A percentile compares a stretch with the other conserved stretches of the same genome.
phyloP scores from a whole-genome alignment of 129 eudicot genomes.

The Escallonia rubra region DNA sequence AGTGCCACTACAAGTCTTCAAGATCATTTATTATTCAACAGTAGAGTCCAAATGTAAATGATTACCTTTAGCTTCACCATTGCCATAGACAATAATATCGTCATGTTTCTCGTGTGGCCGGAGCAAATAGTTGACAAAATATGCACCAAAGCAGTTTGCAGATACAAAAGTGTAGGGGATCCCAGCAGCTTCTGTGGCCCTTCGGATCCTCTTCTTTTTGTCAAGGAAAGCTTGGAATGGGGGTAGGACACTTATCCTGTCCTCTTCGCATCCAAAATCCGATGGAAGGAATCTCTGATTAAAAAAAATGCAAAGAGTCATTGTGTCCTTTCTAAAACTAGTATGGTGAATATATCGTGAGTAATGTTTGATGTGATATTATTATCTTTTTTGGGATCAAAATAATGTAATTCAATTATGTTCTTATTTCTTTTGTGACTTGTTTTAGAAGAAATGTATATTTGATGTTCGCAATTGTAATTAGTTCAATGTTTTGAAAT shows the following conservation, averaged over 20 bases:
- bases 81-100: constrained; percentile 28
- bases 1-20: no score
- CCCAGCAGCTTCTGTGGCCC: constrained; percentile 31
- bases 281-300: constrained; percentile 35
- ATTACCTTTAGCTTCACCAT: constrained; percentile 33
- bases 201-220: constrained; percentile 27
- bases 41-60: neutral
- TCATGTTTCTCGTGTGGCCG: neutral
- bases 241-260: constrained; percentile 16
- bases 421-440: no score
- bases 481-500: no score
- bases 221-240: constrained; percentile 3
- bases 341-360: no score
- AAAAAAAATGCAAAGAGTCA: no score
- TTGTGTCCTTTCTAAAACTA: no score
- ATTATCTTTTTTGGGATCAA: no score
- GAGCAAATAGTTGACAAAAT: constrained; percentile 22
- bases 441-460: no score
- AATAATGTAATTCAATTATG: no score
- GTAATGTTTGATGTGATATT: no score
- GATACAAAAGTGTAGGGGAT: constrained; percentile 34
- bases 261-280: constrained; percentile 37
- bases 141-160: constrained; percentile 32
- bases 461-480: no score
- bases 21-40: no score